Conservation (phyloP, 305 asterid species). For the Ruellia speciosa region DNA sequence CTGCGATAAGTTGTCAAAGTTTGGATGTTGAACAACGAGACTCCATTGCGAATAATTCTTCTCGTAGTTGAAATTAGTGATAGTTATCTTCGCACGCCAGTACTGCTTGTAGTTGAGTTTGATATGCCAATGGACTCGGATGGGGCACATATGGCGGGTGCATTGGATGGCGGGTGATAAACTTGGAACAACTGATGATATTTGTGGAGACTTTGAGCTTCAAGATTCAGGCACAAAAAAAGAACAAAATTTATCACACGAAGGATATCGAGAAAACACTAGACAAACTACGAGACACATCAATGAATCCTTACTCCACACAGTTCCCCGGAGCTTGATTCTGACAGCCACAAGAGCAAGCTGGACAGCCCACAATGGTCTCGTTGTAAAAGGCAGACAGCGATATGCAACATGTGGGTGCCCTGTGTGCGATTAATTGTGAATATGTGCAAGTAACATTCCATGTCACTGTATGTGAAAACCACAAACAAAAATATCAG, state of each 20-base stretch:
- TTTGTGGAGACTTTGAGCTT: not conserved
- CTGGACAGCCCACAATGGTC: conserved; percentile 39
- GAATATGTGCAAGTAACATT: conserved; percentile 50
- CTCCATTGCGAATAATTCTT: conserved; percentile 54
- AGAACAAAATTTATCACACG: not conserved
- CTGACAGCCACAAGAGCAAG: conserved; percentile 53
- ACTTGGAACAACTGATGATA: not conserved
- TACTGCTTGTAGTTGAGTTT: conserved; percentile 40
- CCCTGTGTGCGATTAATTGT: conserved; percentile 37
- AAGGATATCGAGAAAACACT: not conserved
- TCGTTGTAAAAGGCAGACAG: conserved; percentile 48
- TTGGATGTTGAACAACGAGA: conserved; percentile 49
- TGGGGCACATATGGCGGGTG: conserved; percentile 48
- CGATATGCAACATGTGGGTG: conserved; percentile 55
- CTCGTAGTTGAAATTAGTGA: conserved; percentile 40
- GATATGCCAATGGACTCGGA: conserved; percentile 57
- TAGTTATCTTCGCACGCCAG: conserved; percentile 47
- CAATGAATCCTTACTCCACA: conserved; percentile 34
- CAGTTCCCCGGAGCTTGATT: conserved; percentile 30
- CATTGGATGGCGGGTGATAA: conserved; percentile 28
- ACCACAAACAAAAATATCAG: not conserved
- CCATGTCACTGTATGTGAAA: conserved; percentile 42
- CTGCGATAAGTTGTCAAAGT: conserved; percentile 35
- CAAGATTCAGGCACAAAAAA: not conserved
- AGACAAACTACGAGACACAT: not conserved